Evolutionary conservation across 2,329 filamentous ascomycete species (phyloP).

Genomic region (Apiospora arundinis): DNA sequence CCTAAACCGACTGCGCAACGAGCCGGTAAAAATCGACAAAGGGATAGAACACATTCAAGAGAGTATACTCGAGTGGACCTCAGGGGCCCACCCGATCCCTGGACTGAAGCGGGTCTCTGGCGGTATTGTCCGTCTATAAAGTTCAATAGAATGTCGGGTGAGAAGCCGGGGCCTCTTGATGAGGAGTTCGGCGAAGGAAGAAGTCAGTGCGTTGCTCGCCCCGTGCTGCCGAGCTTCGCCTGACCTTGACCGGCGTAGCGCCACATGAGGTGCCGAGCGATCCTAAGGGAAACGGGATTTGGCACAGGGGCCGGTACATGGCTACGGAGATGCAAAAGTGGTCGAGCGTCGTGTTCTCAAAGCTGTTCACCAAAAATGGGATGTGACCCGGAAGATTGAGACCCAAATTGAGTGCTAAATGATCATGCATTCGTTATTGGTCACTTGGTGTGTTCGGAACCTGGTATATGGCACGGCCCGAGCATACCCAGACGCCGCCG

Average conservation of each 20-base stretch:
- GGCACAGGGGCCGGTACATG: background rate
- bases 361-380: background rate
- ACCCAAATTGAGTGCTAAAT: background rate
- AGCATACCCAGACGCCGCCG: background rate
- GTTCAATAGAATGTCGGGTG: background rate
- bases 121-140: background rate
- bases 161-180: background rate
- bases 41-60: background rate
- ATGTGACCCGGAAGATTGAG: background rate
- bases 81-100: conserved; percentile 1
- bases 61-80: conserved; percentile 20
- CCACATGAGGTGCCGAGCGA: background rate
- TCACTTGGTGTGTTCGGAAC: background rate
- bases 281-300: background rate
- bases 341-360: background rate
- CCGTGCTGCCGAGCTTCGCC: background rate
- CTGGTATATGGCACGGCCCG: conserved; percentile 9
- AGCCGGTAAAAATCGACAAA: conserved; percentile 1
- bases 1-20: background rate
- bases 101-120: background rate
- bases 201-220: background rate
- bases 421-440: conserved; percentile 14
- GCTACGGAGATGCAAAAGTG: background rate
- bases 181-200: background rate
- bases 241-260: background rate